phyloP scores from a whole-genome alignment of 441 rosid species.

The Eugenia klotzschiana region DNA sequence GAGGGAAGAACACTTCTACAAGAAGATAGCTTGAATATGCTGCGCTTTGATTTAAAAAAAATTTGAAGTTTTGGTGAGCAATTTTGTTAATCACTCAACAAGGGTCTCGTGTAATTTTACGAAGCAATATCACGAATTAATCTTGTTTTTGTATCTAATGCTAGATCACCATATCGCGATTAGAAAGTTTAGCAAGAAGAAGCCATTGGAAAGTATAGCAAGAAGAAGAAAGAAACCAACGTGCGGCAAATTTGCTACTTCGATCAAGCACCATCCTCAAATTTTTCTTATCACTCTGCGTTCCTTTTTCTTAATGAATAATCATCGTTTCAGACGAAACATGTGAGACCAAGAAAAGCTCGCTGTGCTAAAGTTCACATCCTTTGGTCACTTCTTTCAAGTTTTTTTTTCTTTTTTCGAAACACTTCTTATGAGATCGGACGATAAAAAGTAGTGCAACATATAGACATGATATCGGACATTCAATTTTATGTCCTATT shows the following conservation, averaged over 20 bases:
- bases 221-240: neutral
- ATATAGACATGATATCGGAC: neutral
- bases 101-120: neutral
- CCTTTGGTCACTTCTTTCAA: fast-evolving
- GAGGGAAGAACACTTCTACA: neutral
- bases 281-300: neutral
- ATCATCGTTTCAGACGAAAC: neutral
- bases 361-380: neutral
- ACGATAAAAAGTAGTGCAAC: neutral
- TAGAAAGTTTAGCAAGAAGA: neutral
- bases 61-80: neutral
- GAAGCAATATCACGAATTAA: neutral
- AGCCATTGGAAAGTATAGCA: neutral
- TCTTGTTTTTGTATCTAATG: neutral
- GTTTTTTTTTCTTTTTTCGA: too few species aligned
- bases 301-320: neutral
- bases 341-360: neutral
- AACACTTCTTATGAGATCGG: neutral
- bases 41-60: neutral
- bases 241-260: neutral
- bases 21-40: neutral
- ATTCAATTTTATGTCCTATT: neutral
- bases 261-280: neutral
- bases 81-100: neutral
- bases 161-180: neutral